A percentile compares a stretch with the other conserved stretches of the same genome.
phyloP scores from a whole-genome alignment of 208 protist genomes.

The Trypanosoma scelopori region DNA sequence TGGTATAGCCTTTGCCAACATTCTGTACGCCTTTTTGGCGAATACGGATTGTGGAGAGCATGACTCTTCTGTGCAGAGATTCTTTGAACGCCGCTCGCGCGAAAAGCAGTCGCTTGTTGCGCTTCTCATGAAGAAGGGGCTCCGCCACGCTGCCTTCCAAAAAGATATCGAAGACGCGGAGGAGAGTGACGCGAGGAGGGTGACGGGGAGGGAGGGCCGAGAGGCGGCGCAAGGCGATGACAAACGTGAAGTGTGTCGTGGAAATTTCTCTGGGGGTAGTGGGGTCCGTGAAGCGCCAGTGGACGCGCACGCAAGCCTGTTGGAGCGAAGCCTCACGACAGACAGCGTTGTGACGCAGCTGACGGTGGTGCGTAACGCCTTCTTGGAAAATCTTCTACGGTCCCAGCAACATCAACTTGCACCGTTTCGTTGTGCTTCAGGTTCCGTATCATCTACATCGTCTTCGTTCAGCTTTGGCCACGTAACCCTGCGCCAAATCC shows the following conservation, averaged over 20 bases:
- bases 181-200: not conserved
- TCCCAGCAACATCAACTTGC: not conserved
- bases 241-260: not conserved
- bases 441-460: no score
- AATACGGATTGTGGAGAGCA: conserved; percentile 8
- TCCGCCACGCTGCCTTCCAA: not conserved
- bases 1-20: conserved; percentile 32
- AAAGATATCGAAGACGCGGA: not conserved
- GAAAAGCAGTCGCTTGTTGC: conserved; percentile 21
- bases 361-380: conserved; percentile 28
- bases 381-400: conserved; percentile 13
- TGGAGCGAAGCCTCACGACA: conserved; percentile 13
- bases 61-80: conserved; percentile 7
- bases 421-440: not conserved
- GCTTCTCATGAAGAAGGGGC: conserved; percentile 27
- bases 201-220: not conserved
- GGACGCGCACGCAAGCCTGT: not conserved
- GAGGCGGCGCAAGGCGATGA: not conserved
- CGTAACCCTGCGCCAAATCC: not conserved
- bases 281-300: not conserved
- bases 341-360: conserved; percentile 22
- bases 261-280: not conserved
- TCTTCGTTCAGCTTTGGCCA: no score
- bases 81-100: conserved; percentile 13
- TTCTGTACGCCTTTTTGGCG: conserved; percentile 28